Evolutionary conservation across 768 basidiomycete species (phyloP), one percentile per base, ranked within the genome.

Genomic region (Holtermannia corniformis): DNA sequence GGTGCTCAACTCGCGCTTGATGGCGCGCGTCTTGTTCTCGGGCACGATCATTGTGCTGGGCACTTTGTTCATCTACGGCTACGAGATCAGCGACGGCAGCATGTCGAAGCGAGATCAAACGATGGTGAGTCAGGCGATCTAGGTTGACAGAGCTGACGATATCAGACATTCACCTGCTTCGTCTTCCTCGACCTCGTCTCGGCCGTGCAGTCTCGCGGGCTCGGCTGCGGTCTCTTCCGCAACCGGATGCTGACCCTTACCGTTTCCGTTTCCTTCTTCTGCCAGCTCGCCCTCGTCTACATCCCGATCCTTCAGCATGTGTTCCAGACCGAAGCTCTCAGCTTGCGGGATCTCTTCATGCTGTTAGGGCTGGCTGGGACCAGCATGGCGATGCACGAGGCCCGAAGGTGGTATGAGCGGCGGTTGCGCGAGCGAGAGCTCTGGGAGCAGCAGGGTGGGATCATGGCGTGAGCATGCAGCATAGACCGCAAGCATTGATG

Each of bases 121-220:
- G 0, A 93, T 96, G 91, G 92, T 89, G 54, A 61, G 84, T 76
- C 10, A 3, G 32, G 5, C 27, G 10, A 3, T 25, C n/a, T 32
- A 25, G 3, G n/a, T n/a, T 2, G 19, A 14, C 27, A 47, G 16
- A 4, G 22, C 20, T 37, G 42, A 13, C 40, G 5, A 2, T n/a
- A 20, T n/a, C 72, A 95, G 93, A 95, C 93, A 22, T 97, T 97
- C 73, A 86, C 91, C 16, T 85, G 83, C 68, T 97, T 97, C 74
- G 93, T 97, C 53, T 87, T 96, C 77, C 84, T 97, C 57, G 93
- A 97, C 73, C 81, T 97, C 42, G 86, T 90, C 10, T 96, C 91
- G 37, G 93, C 93, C 1, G 73, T 95, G 26, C 92, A 97, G 71
- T 93, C 87, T 72, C 87, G 93, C 50, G 90, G 90, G 11, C 80